Percentiles rank a stretch among this genome's conserved stretches.
Conservation (phyloP, 768 basidiomycete species). For the Tylopilus felleus region DNA sequence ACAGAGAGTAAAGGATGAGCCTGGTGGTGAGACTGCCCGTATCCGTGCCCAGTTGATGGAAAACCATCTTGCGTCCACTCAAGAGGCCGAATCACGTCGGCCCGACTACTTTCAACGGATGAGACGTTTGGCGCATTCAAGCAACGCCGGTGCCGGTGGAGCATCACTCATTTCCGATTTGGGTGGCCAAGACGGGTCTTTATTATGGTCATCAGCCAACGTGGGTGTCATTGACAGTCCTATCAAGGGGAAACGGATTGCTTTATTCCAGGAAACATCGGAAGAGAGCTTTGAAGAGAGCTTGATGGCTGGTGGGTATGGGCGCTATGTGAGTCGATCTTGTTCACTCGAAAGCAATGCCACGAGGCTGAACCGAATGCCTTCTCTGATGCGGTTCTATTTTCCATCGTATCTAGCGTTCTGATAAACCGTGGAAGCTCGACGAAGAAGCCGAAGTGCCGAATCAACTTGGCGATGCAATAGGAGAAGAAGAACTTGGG, state of each 20-base stretch:
- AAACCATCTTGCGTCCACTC: conserved; percentile 45
- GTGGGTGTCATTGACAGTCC: conserved; percentile 71
- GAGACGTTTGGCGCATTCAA: conserved; percentile 42
- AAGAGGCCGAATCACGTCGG: conserved; percentile 58
- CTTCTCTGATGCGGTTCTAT: conserved; percentile 9
- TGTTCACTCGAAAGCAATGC: not conserved
- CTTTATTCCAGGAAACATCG: conserved; percentile 77
- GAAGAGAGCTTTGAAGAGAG: conserved; percentile 86
- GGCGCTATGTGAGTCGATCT: conserved; percentile 57
- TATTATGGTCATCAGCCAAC: conserved; percentile 24
- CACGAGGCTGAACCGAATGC: conserved; percentile 7
- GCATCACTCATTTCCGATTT: conserved; percentile 10
- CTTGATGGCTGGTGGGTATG: conserved; percentile 79
- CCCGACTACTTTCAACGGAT: conserved; percentile 70
- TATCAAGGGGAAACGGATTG: conserved; percentile 65
- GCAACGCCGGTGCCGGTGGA: conserved; percentile 28
- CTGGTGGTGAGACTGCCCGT: conserved; percentile 57
- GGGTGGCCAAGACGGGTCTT: conserved; percentile 10
- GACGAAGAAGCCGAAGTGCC: conserved; percentile 16
- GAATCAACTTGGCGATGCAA: conserved; percentile 9
- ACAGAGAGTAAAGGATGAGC: conserved; percentile 16
- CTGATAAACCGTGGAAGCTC: conserved; percentile 23
- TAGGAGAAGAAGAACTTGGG: conserved; percentile 10
- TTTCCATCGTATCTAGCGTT: conserved; percentile 19
- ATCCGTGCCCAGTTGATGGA: conserved; percentile 54